A percentile compares a stretch with the other conserved stretches of the same genome.
These are phyloP conservation scores for Ophiostoma himal-ulmi DNA, from an alignment of 2,329 filamentous ascomycete genomes.

Conservation along the genomic window DNA sequence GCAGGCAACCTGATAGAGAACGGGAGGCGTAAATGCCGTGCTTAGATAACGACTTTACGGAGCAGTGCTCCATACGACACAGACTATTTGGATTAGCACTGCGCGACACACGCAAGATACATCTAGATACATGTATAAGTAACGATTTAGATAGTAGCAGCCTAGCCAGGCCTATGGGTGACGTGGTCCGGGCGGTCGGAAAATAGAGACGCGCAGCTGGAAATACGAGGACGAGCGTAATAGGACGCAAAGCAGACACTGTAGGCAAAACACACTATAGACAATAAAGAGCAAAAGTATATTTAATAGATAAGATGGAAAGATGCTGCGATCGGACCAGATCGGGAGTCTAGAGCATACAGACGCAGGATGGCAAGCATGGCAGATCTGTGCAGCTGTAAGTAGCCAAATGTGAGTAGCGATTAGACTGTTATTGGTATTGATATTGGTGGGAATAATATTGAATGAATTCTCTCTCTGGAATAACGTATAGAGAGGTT, in stretches of 20 bases:
- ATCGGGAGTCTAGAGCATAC: neutral
- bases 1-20: neutral
- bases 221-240: neutral
- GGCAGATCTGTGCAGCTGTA: neutral
- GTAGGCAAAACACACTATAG: too few relatives aligned
- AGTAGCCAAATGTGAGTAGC: neutral
- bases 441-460: too few relatives aligned
- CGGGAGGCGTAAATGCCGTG: neutral
- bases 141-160: neutral
- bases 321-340: neutral
- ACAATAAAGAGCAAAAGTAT: neutral
- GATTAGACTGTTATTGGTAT: neutral
- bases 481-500: too few relatives aligned
- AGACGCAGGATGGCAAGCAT: slow-evolving; percentile 1
- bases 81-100: neutral
- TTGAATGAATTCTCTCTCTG: too few relatives aligned
- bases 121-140: neutral
- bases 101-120: neutral
- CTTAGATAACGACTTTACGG: neutral
- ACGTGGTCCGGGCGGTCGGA: neutral
- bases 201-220: neutral
- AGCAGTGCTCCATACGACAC: neutral
- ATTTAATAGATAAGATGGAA: neutral
- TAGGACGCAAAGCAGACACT: too few relatives aligned
- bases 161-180: neutral